Evolutionary conservation across 495 filamentous ascomycete species (phyloP).

Genomic region (Penicillium steckii): DNA sequence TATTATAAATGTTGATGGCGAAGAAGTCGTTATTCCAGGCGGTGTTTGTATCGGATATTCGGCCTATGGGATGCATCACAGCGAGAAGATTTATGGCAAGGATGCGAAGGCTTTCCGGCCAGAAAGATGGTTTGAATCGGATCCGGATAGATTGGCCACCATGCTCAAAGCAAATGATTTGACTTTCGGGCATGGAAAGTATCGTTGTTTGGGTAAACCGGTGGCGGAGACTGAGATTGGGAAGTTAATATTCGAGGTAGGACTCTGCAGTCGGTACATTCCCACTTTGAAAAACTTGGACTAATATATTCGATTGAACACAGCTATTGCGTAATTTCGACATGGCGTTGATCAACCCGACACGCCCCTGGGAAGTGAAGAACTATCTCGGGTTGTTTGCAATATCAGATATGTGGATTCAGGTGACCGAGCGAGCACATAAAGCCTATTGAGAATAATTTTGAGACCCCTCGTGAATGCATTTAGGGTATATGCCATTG

Average conservation of each 20-base stretch:
- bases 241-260: slow-evolving; percentile 57
- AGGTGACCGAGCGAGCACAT: slow-evolving; percentile 20
- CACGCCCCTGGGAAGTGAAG: slow-evolving; percentile 36
- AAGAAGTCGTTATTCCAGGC: slow-evolving; percentile 47
- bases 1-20: slow-evolving; percentile 35
- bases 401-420: slow-evolving; percentile 28
- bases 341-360: slow-evolving; percentile 48
- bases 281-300: not conserved
- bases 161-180: slow-evolving; percentile 53
- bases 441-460: no score
- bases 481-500: no score
- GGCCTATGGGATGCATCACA: slow-evolving; percentile 50
- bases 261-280: not conserved
- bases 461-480: no score
- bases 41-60: slow-evolving; percentile 50
- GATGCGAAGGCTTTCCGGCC: slow-evolving; percentile 62
- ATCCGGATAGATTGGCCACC: slow-evolving; percentile 34
- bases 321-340: slow-evolving; percentile 57
- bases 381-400: slow-evolving; percentile 26
- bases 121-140: slow-evolving; percentile 63
- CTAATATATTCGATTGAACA: slow-evolving; percentile 8
- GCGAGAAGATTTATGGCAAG: slow-evolving; percentile 54
- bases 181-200: slow-evolving; percentile 36
- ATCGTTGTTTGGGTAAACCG: slow-evolving; percentile 34
- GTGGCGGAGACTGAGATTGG: slow-evolving; percentile 45